Evolutionary conservation across 352 stramenopile species (phyloP), one percentile per base, ranked within the genome.

Genomic region (Phytophthora pistaciae): DNA sequence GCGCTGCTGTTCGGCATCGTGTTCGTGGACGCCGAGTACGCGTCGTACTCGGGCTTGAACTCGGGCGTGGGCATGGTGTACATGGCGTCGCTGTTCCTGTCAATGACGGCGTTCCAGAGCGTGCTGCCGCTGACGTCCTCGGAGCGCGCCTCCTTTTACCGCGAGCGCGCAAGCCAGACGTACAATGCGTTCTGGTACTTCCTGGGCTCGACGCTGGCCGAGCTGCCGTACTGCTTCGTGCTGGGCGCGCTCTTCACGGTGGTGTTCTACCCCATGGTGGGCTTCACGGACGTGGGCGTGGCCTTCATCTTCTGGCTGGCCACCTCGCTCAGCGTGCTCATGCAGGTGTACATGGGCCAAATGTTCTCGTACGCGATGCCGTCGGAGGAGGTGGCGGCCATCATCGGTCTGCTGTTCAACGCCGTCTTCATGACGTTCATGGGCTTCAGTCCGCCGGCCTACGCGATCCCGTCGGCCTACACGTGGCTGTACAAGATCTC

Each of bases 161-260:
- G 91, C 9, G 91, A 98, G 67, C 88, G 93, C 20, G 83, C 85
- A 33, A 80, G 87, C 7, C 66, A 88, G 60, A 97, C 95, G 67
- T 98, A 98, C 66, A 78, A 85, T 52, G 65, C 84, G 21, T 66
- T 77, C 23, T 80, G 85, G 53, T 91, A 97, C 64, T 79, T 77
- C 31, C 21, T 95, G 14, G 79, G 87, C n/a, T 67, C 56, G 33
- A 74, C 63, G 29, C 33, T 82, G 13, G 50, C 74, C 25, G 94
- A 99, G 80, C 79, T 91, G 20, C n/a, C 83, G 33, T 90, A 87
- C 68, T 75, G 83, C n/a, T 77, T 90, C 60, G 46, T 77, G 21
- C 72, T 64, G 2, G 68, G 60, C n/a, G 64, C 80, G 5, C 50
- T 90, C 29, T 84, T 82, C 59, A 78, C 67, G 2, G 21, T 72